phyloP scores from a whole-genome alignment of 352 stramenopile genomes.

The Phytopythium montanum region DNA sequence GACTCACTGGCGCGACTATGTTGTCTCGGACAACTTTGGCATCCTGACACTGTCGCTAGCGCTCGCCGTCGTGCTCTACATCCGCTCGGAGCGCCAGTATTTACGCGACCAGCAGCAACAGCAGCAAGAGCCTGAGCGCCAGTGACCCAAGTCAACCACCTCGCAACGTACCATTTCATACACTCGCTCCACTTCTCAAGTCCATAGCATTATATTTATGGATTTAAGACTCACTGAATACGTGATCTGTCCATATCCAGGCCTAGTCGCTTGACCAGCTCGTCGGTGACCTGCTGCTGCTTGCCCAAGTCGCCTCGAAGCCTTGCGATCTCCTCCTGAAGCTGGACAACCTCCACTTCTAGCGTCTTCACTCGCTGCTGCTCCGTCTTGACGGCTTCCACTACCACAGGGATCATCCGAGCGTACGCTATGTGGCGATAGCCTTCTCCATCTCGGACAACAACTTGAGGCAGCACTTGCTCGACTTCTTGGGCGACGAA shows the following conservation, averaged over 20 bases:
- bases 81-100: conserved; percentile 68
- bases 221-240: too few species aligned
- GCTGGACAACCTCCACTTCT: too few species aligned
- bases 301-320: not conserved
- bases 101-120: conserved; percentile 24
- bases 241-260: not conserved
- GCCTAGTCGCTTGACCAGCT: not conserved
- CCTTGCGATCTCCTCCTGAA: not conserved
- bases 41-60: conserved; percentile 59
- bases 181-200: too few species aligned
- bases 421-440: conserved; percentile 90
- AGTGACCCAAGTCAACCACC: not conserved
- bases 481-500: conserved; percentile 90
- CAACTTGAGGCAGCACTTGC: conserved; percentile 72
- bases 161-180: too few species aligned
- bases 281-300: not conserved
- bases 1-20: conserved; percentile 30
- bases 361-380: conserved; percentile 9
- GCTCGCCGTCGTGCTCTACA: conserved; percentile 69
- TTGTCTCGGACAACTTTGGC: conserved; percentile 66
- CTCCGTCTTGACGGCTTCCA: conserved; percentile 72
- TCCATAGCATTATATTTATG: too few species aligned
- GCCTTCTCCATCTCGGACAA: conserved; percentile 54
- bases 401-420: conserved; percentile 68
- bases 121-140: not conserved